Evolutionary conservation across 257 asterid genomes (phyloP), one percentile per base, ranked within the genome.

Genomic region (Lavandula angustifolia): DNA sequence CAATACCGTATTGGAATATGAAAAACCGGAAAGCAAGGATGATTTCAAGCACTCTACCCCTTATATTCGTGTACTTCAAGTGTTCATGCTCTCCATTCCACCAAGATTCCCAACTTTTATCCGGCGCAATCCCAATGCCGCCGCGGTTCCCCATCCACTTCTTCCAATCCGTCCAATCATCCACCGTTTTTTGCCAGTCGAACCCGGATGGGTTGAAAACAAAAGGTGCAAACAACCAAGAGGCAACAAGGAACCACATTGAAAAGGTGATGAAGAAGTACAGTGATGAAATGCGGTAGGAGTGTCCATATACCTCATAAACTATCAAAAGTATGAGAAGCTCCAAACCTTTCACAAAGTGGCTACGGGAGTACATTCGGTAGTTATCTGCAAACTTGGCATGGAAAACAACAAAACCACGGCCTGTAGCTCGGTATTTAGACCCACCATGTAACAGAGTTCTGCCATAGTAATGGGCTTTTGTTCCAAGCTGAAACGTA

Each of bases 171-270:
- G 74, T 62, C 74, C 74, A 69, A 50, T 69, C 74, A 11, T 69
- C 74, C 37, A 69, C 74, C 2, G 74, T 69, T 40, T 69, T 69
- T 40, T 60, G 74, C 74, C 74, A 69, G 54, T 69, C 68, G 2
- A 69, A 69, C 27, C 74, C 68, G 2, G 74, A 69, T 31, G 74
- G 74, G 9, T 69, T 69, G 55, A 69, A 69, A 9, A 60, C 68
- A 35, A 69, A 69, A 14, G 74, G 74, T 27, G 68, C 74, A 60
- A 69, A 69, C 67, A 69, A 50, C 74, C 74, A 69, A 10, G 68
- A 69, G 16, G 74, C 74, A 50, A 69, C 74, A 7, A 69, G 74
- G 67, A 69, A 69, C 74, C 68, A 69, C 74, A 69, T 69, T 5
- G 74, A 69, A 22, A 69, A 69, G 14, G 74, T 69, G 13, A 69